phyloP scores from a whole-genome alignment of 2,329 filamentous ascomycete genomes.

The Fusarium tjaetaba region DNA sequence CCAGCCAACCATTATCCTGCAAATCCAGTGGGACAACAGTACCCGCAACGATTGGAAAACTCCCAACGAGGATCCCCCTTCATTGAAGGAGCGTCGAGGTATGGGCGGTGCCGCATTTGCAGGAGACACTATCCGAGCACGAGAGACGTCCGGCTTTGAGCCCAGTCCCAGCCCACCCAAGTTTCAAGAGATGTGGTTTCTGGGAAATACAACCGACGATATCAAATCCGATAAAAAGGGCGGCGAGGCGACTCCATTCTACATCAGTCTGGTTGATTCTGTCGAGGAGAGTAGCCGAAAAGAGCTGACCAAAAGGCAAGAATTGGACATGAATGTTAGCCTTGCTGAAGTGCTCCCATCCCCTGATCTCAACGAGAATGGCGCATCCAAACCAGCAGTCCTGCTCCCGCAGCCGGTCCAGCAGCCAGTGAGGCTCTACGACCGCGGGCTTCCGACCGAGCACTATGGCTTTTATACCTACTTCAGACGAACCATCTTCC shows the following conservation, averaged over 20 bases:
- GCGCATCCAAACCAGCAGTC: constrained; percentile 75
- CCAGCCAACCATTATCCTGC: constrained; percentile 81
- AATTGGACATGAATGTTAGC: constrained; percentile 38
- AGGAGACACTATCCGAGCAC: constrained; percentile 35
- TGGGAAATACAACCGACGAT: constrained; percentile 86
- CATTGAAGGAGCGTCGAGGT: constrained; percentile 40
- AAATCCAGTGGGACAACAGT: constrained; percentile 78
- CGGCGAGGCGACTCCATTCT: constrained; percentile 90
- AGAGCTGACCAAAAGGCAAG: constrained; percentile 39
- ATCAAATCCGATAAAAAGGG: constrained; percentile 74
- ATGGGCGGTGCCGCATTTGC: constrained; percentile 39
- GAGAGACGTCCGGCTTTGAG: constrained; percentile 48
- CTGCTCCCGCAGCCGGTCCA: constrained; percentile 76
- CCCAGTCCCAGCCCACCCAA: constrained; percentile 67
- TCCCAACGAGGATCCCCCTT: constrained; percentile 51
- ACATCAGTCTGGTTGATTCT: constrained; percentile 75
- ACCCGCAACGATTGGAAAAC: constrained; percentile 62
- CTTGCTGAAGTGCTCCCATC: constrained; percentile 65
- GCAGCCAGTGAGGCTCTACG: constrained; percentile 86
- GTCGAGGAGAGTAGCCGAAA: constrained; percentile 48
- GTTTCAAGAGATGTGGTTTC: constrained; percentile 78
- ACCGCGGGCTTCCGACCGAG: constrained; percentile 81
- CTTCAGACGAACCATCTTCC: constrained; percentile 87
- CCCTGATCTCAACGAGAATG: constrained; percentile 71
- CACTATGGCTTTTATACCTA: constrained; percentile 96